Evolutionary conservation across 2,329 filamentous ascomycete genomes (phyloP), one percentile per base, ranked within the genome.

Genomic region (Eurotiales sp.): DNA sequence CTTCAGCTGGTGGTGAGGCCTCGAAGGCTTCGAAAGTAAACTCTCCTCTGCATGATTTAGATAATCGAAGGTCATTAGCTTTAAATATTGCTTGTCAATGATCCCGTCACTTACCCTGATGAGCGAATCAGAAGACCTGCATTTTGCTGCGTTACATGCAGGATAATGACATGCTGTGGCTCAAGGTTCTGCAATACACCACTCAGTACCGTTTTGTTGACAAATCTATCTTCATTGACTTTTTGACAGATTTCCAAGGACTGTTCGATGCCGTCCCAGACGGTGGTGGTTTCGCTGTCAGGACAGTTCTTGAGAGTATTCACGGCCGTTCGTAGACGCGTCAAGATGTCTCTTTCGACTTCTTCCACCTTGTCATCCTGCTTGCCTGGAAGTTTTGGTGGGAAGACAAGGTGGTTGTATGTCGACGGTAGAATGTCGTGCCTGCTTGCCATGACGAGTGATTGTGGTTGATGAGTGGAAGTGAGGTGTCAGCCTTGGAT

Each of bases 1-100:
- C 65, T 39, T 79, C 71, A 1, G 78, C 79, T 0, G 61, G 60
- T 0, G 84, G 71, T 0, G 82, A 83, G 0, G 78, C 72, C 60
- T 87, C 83, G 50, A 86, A 86, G 0, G 73, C 72, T 61, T 87
- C 84, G 42, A 85, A 78, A 51, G 81, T 15, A 57, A 77, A 55
- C 58, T 55, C 17, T 40, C 67, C 23, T 25, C 45, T 39, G 29
- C 15, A 45, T 27, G 25, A 27, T 27, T 6, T 27, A 27, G 5
- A 17, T 17, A 8, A 19, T 36, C n/a, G 17, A 15, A 36, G 34
- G 19, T 15, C 6, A 4, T 4, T n/a, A 27, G 5, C 6, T 29
- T 27, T 27, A 25, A 23, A 7, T 2, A 2, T n/a, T 29, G 8
- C 10, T 42, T 8, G 4, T 30, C 2, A 8, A 12, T 7, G 21